A percentile compares a stretch with the other conserved stretches of the same genome.
Conservation (phyloP, 345 rosid species). For the Lumnitzera racemosa region DNA sequence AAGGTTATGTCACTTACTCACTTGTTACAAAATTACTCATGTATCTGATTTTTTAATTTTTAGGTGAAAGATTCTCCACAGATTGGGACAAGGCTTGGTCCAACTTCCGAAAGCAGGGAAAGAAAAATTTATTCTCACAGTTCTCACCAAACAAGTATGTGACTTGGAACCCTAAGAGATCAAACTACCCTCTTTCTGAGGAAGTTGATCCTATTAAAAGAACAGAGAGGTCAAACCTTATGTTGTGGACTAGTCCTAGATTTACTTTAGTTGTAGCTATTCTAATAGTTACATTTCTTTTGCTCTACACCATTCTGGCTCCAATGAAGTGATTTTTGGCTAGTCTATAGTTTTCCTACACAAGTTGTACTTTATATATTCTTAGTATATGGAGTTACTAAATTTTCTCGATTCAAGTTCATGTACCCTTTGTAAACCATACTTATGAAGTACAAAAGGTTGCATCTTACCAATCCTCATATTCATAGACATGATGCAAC, state of each 20-base stretch:
- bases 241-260: conserved; percentile 69
- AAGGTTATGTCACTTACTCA: too few species aligned
- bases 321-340: conserved; percentile 48
- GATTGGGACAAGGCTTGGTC: conserved; percentile 98
- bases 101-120: conserved; percentile 71
- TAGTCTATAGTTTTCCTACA: neutral
- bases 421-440: too few species aligned
- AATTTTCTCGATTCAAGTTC: too few species aligned
- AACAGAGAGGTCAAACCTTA: conserved; percentile 78
- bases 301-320: conserved; percentile 74
- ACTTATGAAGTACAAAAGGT: too few species aligned
- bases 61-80: conserved; percentile 65
- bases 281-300: conserved; percentile 56
- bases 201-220: conserved; percentile 92
- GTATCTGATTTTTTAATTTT: neutral
- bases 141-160: conserved; percentile 79
- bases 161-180: conserved; percentile 77
- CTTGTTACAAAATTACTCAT: too few species aligned
- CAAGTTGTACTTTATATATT: neutral
- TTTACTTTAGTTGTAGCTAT: conserved; percentile 70
- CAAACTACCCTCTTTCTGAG: conserved; percentile 77
- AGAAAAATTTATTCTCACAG: conserved; percentile 50
- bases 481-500: too few species aligned
- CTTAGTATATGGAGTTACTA: neutral
- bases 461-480: too few species aligned